A percentile compares a stretch with the other conserved stretches of the same genome.
phyloP scores from a whole-genome alignment of 2,329 filamentous ascomycete species.

The Zasmidium citrigriseum region DNA sequence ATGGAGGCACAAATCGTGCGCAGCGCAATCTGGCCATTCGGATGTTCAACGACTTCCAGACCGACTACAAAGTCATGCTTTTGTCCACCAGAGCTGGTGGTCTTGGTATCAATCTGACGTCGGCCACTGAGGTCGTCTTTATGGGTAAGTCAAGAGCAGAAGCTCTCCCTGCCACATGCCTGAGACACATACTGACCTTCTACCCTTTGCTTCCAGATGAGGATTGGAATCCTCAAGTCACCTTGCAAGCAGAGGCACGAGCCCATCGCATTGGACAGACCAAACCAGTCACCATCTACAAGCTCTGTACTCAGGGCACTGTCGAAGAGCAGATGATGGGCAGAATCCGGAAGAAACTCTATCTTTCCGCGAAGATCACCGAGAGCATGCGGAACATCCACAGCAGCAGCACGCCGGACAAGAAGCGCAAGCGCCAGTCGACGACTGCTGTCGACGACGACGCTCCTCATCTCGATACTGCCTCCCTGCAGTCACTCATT shows the following conservation, averaged over 20 bases:
- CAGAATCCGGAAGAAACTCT: conserved; percentile 62
- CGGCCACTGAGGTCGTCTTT: conserved; percentile 58
- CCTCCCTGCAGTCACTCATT: conserved; percentile 56
- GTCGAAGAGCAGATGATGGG: conserved; percentile 62
- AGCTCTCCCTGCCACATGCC: no score
- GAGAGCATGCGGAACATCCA: conserved; percentile 60
- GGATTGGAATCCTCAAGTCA: conserved; percentile 58
- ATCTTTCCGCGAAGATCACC: conserved; percentile 61
- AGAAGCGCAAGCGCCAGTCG: conserved; percentile 33
- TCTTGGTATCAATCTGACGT: conserved; percentile 56
- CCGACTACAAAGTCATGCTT: conserved; percentile 55
- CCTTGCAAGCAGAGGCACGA: conserved; percentile 56
- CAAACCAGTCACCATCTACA: conserved; percentile 56
- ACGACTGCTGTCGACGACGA: conserved; percentile 42
- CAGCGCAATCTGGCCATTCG: conserved; percentile 55
- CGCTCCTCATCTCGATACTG: conserved; percentile 53
- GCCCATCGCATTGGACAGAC: conserved; percentile 59
- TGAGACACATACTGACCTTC: no score
- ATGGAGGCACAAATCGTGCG: conserved; percentile 52
- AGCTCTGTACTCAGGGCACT: conserved; percentile 58
- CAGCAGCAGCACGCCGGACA: conserved; percentile 32
- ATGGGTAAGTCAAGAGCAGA: no score
- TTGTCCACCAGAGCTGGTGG: conserved; percentile 59
- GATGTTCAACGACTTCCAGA: conserved; percentile 51
- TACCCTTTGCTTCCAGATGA: no score